phyloP scores from a whole-genome alignment of 345 rosid genomes.

The Eucalyptus guilfoylei region DNA sequence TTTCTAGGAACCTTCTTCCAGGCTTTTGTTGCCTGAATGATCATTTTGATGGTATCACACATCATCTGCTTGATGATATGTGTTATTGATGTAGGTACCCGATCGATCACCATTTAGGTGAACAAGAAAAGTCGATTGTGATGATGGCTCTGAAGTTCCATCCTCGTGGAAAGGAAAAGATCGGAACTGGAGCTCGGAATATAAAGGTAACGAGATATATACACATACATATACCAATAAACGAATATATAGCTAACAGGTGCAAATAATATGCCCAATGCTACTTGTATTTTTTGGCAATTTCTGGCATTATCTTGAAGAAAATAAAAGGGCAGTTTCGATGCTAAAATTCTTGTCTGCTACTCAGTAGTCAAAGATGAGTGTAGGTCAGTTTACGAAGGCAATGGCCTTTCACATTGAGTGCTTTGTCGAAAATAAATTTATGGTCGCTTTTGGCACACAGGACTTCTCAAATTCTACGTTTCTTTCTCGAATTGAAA shows the following conservation, averaged over 20 bases:
- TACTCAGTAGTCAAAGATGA: not conserved
- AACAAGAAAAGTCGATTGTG: conserved; percentile 29
- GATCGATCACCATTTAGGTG: conserved; percentile 38
- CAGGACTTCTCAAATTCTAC: not conserved
- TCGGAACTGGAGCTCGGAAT: conserved; percentile 53
- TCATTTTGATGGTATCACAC: not conserved
- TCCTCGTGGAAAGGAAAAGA: conserved; percentile 62
- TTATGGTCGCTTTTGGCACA: not conserved
- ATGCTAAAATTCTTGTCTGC: not conserved
- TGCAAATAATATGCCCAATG: not conserved
- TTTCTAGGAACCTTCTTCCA: not conserved
- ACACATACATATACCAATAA: not conserved
- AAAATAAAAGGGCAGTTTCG: not conserved
- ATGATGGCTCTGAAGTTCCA: conserved; percentile 58
- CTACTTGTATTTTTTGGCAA: not conserved
- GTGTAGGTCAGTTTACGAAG: not conserved
- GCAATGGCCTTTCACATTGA: not conserved
- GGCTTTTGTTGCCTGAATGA: not conserved
- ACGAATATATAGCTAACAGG: not conserved
- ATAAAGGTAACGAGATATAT: conserved; percentile 37
- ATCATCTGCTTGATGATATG: not conserved
- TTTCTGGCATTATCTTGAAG: not conserved
- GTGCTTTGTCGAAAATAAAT: not conserved
- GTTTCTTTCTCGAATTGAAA: not conserved
- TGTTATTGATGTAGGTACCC: conserved; percentile 33